Percentiles rank a stretch among this genome's conserved stretches.
Conservation (phyloP, 2,329 filamentous ascomycete genomes). For the Aspergillus hiratsukae region DNA sequence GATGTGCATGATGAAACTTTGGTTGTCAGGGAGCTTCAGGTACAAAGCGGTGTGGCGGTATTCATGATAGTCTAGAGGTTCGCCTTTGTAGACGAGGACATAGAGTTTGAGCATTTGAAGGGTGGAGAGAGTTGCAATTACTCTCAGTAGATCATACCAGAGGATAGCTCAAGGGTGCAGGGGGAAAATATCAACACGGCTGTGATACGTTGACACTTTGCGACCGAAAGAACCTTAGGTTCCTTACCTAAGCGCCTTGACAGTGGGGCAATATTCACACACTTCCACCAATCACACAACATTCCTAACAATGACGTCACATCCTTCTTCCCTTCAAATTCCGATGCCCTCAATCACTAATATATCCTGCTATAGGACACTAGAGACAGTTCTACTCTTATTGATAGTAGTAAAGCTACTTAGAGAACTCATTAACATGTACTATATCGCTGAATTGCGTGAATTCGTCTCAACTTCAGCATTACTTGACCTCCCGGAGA, state of each 20-base stretch:
- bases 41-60: conserved; percentile 29
- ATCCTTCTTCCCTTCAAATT: no score
- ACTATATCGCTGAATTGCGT: neutral
- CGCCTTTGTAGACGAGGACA: conserved; percentile 24
- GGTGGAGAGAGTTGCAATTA: neutral
- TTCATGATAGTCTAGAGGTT: conserved; percentile 26
- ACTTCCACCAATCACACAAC: neutral
- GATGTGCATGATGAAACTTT: conserved; percentile 20
- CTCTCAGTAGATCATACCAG: neutral
- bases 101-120: conserved; percentile 10
- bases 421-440: neutral
- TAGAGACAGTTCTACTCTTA: no score
- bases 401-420: neutral
- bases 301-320: no score
- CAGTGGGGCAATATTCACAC: neutral
- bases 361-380: no score
- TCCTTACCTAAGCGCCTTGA: no score
- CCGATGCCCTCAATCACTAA: no score
- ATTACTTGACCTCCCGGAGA: no score
- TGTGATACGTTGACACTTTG: no score
- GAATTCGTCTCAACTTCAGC: neutral
- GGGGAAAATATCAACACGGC: neutral
- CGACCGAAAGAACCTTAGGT: no score
- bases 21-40: conserved; percentile 14
- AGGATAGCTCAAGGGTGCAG: neutral